phyloP scores from a whole-genome alignment of 345 rosid genomes.

The Gossypium rotundifolium region DNA sequence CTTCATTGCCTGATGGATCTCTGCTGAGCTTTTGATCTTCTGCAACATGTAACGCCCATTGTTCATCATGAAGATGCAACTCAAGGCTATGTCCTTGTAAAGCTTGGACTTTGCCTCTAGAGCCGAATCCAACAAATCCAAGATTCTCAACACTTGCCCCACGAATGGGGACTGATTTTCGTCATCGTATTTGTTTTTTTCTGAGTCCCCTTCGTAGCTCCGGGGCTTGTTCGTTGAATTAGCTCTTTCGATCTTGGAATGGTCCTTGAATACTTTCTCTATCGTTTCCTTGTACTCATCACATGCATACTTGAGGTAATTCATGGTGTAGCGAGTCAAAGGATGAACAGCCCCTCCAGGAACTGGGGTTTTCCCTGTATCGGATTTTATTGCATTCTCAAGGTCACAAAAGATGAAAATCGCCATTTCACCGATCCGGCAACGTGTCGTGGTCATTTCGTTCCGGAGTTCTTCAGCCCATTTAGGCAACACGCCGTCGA shows the following conservation, averaged over 20 bases:
- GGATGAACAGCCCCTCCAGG: constrained; percentile 95
- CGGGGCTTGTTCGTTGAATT: constrained; percentile 42
- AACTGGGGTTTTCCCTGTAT: constrained; percentile 55
- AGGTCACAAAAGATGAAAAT: constrained; percentile 59
- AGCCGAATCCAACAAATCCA: constrained; percentile 62
- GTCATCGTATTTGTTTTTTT: not conserved
- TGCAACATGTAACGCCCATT: constrained; percentile 85
- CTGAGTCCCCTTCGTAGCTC: constrained; percentile 7
- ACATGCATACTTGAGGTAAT: constrained; percentile 65
- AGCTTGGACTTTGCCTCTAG: constrained; percentile 61
- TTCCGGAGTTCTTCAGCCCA: constrained; percentile 38
- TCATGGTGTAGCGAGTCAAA: constrained; percentile 77
- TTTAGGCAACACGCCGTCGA: constrained; percentile 36
- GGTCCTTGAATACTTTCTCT: constrained; percentile 75
- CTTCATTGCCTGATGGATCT: constrained; percentile 55
- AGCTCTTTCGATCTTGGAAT: constrained; percentile 56
- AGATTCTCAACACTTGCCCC: constrained; percentile 44
- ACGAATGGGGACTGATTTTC: constrained; percentile 41
- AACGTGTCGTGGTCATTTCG: constrained; percentile 44
- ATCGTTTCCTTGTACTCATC: constrained; percentile 73
- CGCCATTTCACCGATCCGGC: constrained; percentile 66
- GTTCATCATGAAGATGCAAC: constrained; percentile 92
- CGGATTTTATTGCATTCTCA: constrained; percentile 67
- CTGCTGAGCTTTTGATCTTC: constrained; percentile 61
- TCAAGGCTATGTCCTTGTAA: constrained; percentile 56